Evolutionary conservation across 108 stramenopile species (phyloP).

Genomic region (Licmophora abbreviata): DNA sequence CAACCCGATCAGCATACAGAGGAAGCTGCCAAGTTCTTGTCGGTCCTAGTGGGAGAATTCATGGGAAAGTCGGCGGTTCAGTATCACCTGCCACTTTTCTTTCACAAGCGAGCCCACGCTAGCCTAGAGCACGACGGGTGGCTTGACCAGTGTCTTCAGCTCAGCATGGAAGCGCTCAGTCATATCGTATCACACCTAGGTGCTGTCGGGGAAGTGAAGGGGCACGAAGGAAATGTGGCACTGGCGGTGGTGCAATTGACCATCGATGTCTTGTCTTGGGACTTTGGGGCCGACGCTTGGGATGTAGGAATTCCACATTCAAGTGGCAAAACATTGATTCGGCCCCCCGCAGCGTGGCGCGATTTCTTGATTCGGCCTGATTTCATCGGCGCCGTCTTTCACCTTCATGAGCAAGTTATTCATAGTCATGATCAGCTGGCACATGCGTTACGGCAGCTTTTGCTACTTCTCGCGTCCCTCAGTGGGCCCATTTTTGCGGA

Average conservation of each 20-base stretch:
- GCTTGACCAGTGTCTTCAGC: constrained; percentile 17
- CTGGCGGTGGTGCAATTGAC: constrained; percentile 41
- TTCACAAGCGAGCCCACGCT: constrained; percentile 56
- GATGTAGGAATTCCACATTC: constrained; percentile 16
- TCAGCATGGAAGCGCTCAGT: constrained; percentile 27
- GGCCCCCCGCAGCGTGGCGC: constrained; percentile 57
- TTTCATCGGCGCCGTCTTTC: constrained; percentile 57
- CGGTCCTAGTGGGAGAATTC: constrained; percentile 59
- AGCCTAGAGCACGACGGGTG: constrained; percentile 29
- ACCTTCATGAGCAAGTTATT: constrained; percentile 16
- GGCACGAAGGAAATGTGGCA: constrained; percentile 17
- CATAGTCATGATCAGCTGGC: constrained; percentile 19
- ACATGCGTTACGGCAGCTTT: constrained; percentile 63
- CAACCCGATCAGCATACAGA: constrained; percentile 14
- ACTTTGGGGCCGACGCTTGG: constrained; percentile 63
- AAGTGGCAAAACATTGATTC: constrained; percentile 23
- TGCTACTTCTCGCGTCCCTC: constrained; percentile 51
- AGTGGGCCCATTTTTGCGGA: constrained; percentile 57
- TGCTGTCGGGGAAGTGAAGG: neutral
- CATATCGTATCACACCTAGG: constrained; percentile 14
- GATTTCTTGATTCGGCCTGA: constrained; percentile 50
- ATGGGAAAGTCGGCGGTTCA: constrained; percentile 50
- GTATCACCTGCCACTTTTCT: constrained; percentile 67
- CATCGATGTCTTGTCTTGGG: constrained; percentile 62
- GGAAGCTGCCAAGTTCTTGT: constrained; percentile 42